Conservation (phyloP, 1,139 yeast species). For the Hyphopichia fennica region DNA sequence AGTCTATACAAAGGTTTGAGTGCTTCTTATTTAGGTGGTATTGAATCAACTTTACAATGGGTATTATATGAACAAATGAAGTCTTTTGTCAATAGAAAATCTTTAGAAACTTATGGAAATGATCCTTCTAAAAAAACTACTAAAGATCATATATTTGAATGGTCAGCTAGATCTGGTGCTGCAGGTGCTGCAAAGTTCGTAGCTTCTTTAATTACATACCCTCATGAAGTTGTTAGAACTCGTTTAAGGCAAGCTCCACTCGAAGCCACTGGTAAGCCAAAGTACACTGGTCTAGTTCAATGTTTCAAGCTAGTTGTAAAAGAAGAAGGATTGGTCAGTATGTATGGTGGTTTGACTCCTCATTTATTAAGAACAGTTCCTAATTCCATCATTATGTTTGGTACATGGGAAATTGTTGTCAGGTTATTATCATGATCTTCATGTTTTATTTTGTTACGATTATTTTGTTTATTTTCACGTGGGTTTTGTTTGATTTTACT, state of each 20-base stretch:
- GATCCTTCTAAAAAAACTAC: slow-evolving; percentile 47
- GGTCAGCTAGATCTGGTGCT: slow-evolving; percentile 96
- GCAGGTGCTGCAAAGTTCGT: slow-evolving; percentile 96
- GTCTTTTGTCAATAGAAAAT: slow-evolving; percentile 58
- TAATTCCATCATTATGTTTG: slow-evolving; percentile 97
- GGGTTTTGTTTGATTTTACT: not conserved
- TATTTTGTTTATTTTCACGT: not conserved
- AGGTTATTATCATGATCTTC: slow-evolving; percentile 50
- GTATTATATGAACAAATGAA: slow-evolving; percentile 95
- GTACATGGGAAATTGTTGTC: slow-evolving; percentile 96
- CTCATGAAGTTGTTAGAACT: slow-evolving; percentile 96
- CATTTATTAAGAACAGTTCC: slow-evolving; percentile 97
- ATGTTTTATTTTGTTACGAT: not conserved
- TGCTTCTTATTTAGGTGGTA: slow-evolving; percentile 93
- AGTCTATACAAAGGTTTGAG: slow-evolving; percentile 88
- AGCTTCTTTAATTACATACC: slow-evolving; percentile 91
- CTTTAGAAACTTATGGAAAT: slow-evolving; percentile 47
- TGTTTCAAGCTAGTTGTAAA: slow-evolving; percentile 79
- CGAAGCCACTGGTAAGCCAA: slow-evolving; percentile 70
- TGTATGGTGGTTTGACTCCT: slow-evolving; percentile 98
- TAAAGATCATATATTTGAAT: slow-evolving; percentile 70
- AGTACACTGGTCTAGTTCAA: slow-evolving; percentile 86
- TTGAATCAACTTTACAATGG: slow-evolving; percentile 95
- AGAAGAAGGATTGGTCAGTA: slow-evolving; percentile 89
- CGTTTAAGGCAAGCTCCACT: slow-evolving; percentile 92